phyloP scores from a whole-genome alignment of 106 monocot genomes.

The Posidonia australis region DNA sequence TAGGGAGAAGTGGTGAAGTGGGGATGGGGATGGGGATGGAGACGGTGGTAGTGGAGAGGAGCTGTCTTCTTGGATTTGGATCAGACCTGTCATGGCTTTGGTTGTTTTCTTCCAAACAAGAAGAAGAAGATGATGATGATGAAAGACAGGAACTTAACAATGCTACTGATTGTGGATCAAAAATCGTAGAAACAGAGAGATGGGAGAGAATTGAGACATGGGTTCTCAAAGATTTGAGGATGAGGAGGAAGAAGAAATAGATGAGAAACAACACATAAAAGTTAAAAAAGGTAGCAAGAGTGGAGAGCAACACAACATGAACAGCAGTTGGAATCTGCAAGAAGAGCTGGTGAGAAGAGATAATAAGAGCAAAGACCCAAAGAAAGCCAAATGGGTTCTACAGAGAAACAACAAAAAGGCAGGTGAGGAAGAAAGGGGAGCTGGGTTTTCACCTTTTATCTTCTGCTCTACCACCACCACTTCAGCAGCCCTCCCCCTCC shows the following conservation, averaged over 20 bases:
- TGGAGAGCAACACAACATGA: too few species aligned
- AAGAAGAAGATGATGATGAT: neutral
- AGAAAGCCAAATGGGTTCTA: too few species aligned
- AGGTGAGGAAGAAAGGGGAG: neutral
- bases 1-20: constrained; percentile 11
- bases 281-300: neutral
- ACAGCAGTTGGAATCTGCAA: neutral
- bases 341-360: neutral
- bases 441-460: neutral
- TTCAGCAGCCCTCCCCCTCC: too few species aligned
- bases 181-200: too few species aligned
- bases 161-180: too few species aligned
- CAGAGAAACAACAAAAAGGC: constrained; percentile 1
- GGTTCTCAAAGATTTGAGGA: neutral
- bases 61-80: neutral
- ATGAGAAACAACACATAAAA: neutral
- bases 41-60: neutral
- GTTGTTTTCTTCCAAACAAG: too few species aligned
- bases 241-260: neutral
- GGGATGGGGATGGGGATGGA: neutral
- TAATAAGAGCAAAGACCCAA: neutral
- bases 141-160: neutral
- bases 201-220: neutral
- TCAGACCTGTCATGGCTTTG: neutral
- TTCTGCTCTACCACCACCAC: neutral